A percentile compares a stretch with the other conserved stretches of the same genome.
phyloP scores from a whole-genome alignment of 163 green algal species.

The Chloroidium sp. region DNA sequence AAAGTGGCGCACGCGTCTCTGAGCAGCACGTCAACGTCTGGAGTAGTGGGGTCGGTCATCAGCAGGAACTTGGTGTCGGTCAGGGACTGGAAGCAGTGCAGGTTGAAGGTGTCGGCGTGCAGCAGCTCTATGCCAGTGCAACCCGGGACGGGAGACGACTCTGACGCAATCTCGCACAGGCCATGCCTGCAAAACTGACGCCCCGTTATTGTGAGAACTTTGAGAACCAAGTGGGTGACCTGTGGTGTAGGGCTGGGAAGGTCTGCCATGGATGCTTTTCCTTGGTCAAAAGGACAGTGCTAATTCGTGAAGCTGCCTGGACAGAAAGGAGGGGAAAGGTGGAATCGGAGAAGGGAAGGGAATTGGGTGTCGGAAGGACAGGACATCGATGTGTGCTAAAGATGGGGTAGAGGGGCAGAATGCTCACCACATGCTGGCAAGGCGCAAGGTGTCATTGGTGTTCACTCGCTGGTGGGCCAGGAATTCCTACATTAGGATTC shows the following conservation, averaged over 20 bases:
- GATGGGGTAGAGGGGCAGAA: too few species aligned
- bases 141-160: conserved; percentile 70
- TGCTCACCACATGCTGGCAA: conserved; percentile 80
- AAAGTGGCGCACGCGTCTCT: conserved; percentile 34
- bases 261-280: too few species aligned
- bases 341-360: neutral
- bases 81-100: conserved; percentile 86
- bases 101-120: conserved; percentile 86
- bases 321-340: neutral
- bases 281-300: too few species aligned
- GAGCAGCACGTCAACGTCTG: conserved; percentile 61
- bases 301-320: too few species aligned
- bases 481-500: conserved; percentile 63
- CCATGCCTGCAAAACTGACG: conserved; percentile 41
- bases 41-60: conserved; percentile 61
- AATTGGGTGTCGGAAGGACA: neutral
- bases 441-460: conserved; percentile 83
- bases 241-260: too few species aligned
- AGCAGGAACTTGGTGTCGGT: conserved; percentile 94
- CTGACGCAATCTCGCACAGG: conserved; percentile 75
- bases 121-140: conserved; percentile 85
- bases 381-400: neutral
- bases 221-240: neutral
- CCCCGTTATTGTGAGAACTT: neutral
- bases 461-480: conserved; percentile 56